phyloP scores from a whole-genome alignment of 1,284 basidiomycete species.

The Quambalaria eucalypti region DNA sequence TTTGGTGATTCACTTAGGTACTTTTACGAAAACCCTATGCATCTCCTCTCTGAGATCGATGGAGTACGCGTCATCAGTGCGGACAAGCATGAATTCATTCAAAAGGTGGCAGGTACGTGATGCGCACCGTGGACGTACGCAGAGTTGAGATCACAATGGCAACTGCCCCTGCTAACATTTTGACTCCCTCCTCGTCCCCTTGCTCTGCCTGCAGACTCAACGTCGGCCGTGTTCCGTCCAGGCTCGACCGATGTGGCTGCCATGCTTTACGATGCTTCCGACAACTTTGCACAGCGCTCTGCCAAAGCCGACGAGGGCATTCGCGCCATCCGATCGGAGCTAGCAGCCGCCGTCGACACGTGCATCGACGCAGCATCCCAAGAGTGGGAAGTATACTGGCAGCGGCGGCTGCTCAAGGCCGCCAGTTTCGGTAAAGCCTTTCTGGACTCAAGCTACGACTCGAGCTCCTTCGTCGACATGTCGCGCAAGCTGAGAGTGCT shows the following conservation, averaged over 20 bases:
- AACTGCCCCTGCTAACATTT: too few species aligned
- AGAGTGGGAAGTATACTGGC: conserved; percentile 85
- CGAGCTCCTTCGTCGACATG: conserved; percentile 80
- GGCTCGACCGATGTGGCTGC: conserved; percentile 86
- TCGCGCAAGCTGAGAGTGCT: conserved; percentile 86
- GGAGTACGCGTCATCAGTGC: conserved; percentile 73
- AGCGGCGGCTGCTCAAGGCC: conserved; percentile 71
- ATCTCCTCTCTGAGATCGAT: conserved; percentile 74
- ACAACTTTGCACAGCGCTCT: conserved; percentile 70
- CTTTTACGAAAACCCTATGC: conserved; percentile 71
- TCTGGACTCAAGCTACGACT: conserved; percentile 74
- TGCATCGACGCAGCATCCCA: conserved; percentile 87
- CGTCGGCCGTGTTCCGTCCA: conserved; percentile 60
- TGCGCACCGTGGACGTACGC: neutral
- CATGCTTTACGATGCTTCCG: conserved; percentile 66
- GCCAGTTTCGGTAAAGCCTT: conserved; percentile 92
- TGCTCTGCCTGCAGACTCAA: conserved; percentile 55
- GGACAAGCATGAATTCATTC: conserved; percentile 75
- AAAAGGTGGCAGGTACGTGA: conserved; percentile 58
- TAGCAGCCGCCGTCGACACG: conserved; percentile 78
- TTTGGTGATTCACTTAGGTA: conserved; percentile 77
- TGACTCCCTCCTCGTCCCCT: too few species aligned
- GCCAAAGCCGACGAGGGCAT: conserved; percentile 90
- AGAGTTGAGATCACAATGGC: neutral
- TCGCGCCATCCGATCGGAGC: conserved; percentile 65